Evolutionary conservation across 1,284 basidiomycete species (phyloP).

Genomic region (Sanghuangporus baumii): DNA sequence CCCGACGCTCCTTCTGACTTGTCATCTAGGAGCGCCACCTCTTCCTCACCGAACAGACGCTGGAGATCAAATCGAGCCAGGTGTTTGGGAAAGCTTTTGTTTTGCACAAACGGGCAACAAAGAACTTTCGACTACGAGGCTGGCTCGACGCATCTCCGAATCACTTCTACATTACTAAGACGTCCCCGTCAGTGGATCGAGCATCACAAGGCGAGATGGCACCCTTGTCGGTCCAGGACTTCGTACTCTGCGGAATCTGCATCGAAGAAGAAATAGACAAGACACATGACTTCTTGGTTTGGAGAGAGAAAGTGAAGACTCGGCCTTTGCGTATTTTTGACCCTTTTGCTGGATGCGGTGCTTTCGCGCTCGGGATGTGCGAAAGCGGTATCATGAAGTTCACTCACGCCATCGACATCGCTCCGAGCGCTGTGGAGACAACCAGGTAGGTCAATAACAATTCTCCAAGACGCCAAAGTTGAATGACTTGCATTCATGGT

Average conservation of each 20-base stretch:
- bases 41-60: constrained; percentile 45
- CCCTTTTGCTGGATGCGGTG: constrained; percentile 60
- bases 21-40: constrained; percentile 41
- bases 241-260: constrained; percentile 44
- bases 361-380: constrained; percentile 54
- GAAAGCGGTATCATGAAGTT: constrained; percentile 46
- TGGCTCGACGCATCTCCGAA: constrained; percentile 50
- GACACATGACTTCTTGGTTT: constrained; percentile 23
- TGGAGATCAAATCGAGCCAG: constrained; percentile 29
- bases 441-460: constrained; percentile 38
- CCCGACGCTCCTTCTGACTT: background rate
- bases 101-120: constrained; percentile 29
- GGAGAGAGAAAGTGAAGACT: constrained; percentile 28
- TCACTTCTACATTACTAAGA: constrained; percentile 51
- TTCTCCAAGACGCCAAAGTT: constrained; percentile 28
- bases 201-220: constrained; percentile 23
- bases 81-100: constrained; percentile 47
- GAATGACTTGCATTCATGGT: too few relatives aligned
- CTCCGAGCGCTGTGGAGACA: constrained; percentile 64
- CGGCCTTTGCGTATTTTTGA: constrained; percentile 47
- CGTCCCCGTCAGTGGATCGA: constrained; percentile 38
- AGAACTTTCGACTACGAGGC: constrained; percentile 27
- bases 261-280: constrained; percentile 29
- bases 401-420: constrained; percentile 62
- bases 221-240: constrained; percentile 22